Evolutionary conservation across 2,329 filamentous ascomycete species (phyloP), one percentile per base, ranked within the genome.

Genomic region (Orbilia blumenaviensis): DNA sequence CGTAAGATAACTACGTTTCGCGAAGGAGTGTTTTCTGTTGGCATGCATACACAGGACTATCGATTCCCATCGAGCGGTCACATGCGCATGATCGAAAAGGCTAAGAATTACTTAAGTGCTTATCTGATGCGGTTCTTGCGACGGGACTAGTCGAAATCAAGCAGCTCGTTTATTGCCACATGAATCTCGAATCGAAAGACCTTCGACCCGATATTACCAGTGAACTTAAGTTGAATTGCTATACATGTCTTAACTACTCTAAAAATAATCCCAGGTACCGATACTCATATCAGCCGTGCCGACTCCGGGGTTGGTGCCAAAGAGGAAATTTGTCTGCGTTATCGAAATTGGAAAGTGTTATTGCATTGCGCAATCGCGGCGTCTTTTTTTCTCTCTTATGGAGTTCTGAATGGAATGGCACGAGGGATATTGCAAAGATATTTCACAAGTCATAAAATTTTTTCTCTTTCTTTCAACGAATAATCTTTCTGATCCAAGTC

Each of bases 241-340:
- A 23, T 36, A 54, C 10, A 21, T 68, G 71, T 66, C 44, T 64
- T 69, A 38, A 56, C 18, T 6, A 32, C 42, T 29, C 60, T 66
- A 66, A 60, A 73, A 66, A 66, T 66, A 66, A 73, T 38, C 29
- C 27, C 34, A 61, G 23, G 50, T 73, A 63, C 64, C 46, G 48
- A 68, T 76, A 69, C 64, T n/a, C 48, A 52, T 69, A 64, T 69
- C 64, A 48, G 56, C 46, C 50, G 56, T 63, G 58, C 61, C 66
- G 41, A 56, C 66, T 62, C 54, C 52, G 44, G 66, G 66, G 46
- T 62, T 60, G 42, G 38, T 21, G 46, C 66, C 29, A 63, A 54
- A 56, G 41, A 18, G 56, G n/a, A 25, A 63, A 46, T 56, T 63
- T 46, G 46, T 63, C 56, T 54, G 36, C 2, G 5, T 14, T 38